Evolutionary conservation across 805 yeast genomes (phyloP).

Genomic region (Ogataea polymorpha): DNA sequence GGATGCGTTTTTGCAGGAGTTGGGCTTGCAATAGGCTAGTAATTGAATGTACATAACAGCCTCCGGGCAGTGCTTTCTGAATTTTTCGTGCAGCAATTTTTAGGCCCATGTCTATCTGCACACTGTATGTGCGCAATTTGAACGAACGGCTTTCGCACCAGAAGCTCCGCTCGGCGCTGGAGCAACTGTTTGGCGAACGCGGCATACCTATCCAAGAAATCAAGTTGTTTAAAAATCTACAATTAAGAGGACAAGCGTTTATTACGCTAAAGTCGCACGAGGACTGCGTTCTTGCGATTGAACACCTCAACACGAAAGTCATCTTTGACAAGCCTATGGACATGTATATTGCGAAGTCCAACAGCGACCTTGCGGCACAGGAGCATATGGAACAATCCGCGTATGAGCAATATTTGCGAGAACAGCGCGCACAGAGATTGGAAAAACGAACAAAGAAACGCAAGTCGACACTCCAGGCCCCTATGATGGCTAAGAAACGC

Average conservation of each 20-base stretch:
- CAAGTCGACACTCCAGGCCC: conserved; percentile 18
- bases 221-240: conserved; percentile 57
- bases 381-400: conserved; percentile 12
- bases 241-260: conserved; percentile 81
- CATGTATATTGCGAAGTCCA: conserved; percentile 40
- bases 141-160: conserved; percentile 63
- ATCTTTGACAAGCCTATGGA: conserved; percentile 48
- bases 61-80: not conserved
- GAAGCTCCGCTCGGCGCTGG: conserved; percentile 45
- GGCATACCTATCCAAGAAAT: conserved; percentile 43
- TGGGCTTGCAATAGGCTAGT: conserved; percentile 37
- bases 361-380: conserved; percentile 39
- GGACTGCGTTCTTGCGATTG: conserved; percentile 45
- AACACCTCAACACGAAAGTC: conserved; percentile 37
- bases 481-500: conserved; percentile 13
- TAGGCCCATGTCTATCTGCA: conserved; percentile 13
- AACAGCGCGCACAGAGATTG: conserved; percentile 22
- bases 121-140: conserved; percentile 65
- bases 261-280: conserved; percentile 47
- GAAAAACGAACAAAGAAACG: conserved; percentile 22
- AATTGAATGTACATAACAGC: not conserved
- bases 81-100: not conserved
- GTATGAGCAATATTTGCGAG: conserved; percentile 21
- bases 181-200: conserved; percentile 45
- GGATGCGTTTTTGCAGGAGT: conserved; percentile 67